phyloP scores from a whole-genome alignment of 805 yeast species.

The Saccharomycopsis schoenii region DNA sequence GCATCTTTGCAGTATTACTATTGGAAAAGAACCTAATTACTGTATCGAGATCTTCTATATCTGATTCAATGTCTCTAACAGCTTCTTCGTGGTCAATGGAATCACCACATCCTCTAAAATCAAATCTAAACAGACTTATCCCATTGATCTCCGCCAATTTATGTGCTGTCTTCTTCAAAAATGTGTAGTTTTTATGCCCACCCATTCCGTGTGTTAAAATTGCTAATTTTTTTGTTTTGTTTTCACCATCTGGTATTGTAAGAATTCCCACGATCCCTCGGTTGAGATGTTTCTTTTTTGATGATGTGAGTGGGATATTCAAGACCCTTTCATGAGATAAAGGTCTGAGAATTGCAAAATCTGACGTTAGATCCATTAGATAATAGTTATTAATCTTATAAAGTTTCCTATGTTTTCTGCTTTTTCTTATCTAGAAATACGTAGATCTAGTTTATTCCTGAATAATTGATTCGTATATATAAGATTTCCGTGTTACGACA shows the following conservation, averaged over 20 bases:
- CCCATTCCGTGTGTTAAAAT: constrained; percentile 75
- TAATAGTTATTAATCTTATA: not conserved
- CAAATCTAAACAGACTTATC: constrained; percentile 60
- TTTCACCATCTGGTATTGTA: constrained; percentile 24
- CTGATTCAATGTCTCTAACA: constrained; percentile 46
- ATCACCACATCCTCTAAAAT: constrained; percentile 78
- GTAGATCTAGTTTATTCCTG: too few relatives aligned
- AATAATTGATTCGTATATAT: too few relatives aligned
- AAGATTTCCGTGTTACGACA: too few relatives aligned
- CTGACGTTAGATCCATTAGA: constrained; percentile 13
- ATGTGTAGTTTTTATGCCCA: constrained; percentile 76
- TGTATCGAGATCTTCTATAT: constrained; percentile 54
- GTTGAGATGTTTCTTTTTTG: constrained; percentile 15
- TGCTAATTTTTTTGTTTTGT: constrained; percentile 34
- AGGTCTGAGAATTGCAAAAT: constrained; percentile 20
- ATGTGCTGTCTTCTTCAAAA: constrained; percentile 54
- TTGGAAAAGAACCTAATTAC: constrained; percentile 28
- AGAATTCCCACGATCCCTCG: constrained; percentile 30
- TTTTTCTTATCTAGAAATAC: too few relatives aligned
- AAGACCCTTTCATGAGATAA: constrained; percentile 22
- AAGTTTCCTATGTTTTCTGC: too few relatives aligned
- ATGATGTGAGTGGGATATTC: constrained; percentile 21
- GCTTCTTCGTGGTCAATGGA: constrained; percentile 38
- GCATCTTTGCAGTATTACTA: constrained; percentile 1
- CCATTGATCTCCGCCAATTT: constrained; percentile 50